Percentiles rank a stretch among this genome's conserved stretches.
These are phyloP conservation scores for Aegle marmelos DNA, from an alignment of 345 rosid species.

Conservation along the genomic window DNA sequence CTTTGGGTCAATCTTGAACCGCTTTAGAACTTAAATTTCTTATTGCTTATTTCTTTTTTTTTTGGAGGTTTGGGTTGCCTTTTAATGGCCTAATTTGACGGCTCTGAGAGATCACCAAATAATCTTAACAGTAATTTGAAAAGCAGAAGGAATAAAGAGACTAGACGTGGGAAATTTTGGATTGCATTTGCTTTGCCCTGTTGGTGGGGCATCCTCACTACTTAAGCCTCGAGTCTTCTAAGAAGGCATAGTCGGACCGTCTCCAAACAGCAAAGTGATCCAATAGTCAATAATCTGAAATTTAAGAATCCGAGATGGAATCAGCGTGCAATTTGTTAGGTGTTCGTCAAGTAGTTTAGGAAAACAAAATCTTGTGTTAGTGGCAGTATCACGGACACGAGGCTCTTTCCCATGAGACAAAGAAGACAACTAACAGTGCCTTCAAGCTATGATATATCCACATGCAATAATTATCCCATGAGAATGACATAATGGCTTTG, in stretches of 20 bases:
- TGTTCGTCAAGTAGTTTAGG: not conserved
- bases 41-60: too few species aligned
- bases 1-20: constrained; percentile 15
- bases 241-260: not conserved
- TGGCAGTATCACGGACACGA: constrained; percentile 18
- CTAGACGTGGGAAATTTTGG: too few species aligned
- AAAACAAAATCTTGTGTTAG: not conserved
- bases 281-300: not conserved
- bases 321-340: not conserved
- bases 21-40: not conserved
- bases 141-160: too few species aligned
- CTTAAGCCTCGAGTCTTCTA: not conserved
- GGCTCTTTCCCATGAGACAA: constrained; percentile 21
- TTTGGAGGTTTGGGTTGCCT: not conserved
- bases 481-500: not conserved
- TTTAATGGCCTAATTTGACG: not conserved
- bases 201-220: not conserved
- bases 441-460: not conserved
- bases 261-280: not conserved
- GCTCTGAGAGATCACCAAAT: not conserved
- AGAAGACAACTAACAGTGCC: constrained; percentile 1
- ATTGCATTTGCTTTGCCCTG: not conserved
- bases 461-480: not conserved
- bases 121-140: too few species aligned
- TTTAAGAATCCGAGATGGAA: not conserved